Evolutionary conservation across 2,329 filamentous ascomycete genomes (phyloP).

Genomic region (Neocatenulostroma microsporum): DNA sequence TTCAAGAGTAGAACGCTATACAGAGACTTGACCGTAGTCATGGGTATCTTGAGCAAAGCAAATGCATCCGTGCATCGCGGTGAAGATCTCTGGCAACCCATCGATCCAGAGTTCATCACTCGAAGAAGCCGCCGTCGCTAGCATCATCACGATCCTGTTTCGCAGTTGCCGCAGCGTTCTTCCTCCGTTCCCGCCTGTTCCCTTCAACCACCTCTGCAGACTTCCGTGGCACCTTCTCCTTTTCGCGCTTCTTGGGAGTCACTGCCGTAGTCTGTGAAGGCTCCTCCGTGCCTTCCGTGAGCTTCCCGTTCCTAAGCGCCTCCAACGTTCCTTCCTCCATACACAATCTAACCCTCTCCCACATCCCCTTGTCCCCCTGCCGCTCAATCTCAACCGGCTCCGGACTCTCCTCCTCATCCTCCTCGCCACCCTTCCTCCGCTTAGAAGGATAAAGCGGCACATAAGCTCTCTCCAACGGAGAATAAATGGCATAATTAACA

Average conservation of each 20-base stretch:
- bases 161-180: slow-evolving; percentile 3
- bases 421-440: slow-evolving; percentile 33
- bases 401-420: slow-evolving; percentile 20
- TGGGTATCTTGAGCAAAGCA: too few species aligned
- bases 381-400: slow-evolving; percentile 10
- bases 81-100: too few species aligned
- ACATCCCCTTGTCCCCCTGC: slow-evolving; percentile 52
- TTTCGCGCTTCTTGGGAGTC: not conserved
- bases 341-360: slow-evolving; percentile 58
- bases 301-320: slow-evolving; percentile 48
- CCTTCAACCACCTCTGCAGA: slow-evolving; percentile 16
- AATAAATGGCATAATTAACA: slow-evolving; percentile 65
- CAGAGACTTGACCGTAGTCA: too few species aligned
- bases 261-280: not conserved
- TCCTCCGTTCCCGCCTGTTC: slow-evolving; percentile 7
- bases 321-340: slow-evolving; percentile 53
- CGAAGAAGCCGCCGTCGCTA: slow-evolving; percentile 32
- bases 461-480: slow-evolving; percentile 64
- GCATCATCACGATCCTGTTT: slow-evolving; percentile 25
- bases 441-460: slow-evolving; percentile 45
- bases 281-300: slow-evolving; percentile 18
- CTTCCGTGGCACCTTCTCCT: not conserved
- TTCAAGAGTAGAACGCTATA: too few species aligned
- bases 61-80: too few species aligned
- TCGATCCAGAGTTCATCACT: too few species aligned